These are phyloP conservation scores for Linum usitatissimum DNA, from an alignment of 345 rosid species.

Conservation along the genomic window DNA sequence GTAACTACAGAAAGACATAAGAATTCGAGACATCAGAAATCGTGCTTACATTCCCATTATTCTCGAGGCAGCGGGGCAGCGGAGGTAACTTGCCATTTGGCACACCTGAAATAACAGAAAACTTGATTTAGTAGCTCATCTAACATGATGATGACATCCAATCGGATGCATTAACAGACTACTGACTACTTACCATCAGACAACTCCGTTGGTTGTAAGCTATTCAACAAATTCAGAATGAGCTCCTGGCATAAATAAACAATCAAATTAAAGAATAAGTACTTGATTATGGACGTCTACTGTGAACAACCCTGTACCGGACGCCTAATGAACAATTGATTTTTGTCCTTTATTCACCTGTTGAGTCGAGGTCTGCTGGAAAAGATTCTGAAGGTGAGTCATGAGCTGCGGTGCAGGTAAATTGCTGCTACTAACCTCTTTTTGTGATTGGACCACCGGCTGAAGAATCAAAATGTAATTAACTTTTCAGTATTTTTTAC, in stretches of 20 bases:
- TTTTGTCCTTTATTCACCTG: slow-evolving; percentile 40
- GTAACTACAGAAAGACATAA: not conserved
- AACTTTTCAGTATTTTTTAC: not conserved
- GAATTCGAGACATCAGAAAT: slow-evolving; percentile 1
- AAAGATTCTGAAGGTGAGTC: slow-evolving; percentile 81
- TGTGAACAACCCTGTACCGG: not conserved
- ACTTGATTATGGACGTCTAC: not conserved
- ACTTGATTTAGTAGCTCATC: slow-evolving; percentile 4
- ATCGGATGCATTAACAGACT: slow-evolving; percentile 6
- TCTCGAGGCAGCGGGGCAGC: slow-evolving; percentile 53
- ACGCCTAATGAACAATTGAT: not conserved
- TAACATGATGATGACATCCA: slow-evolving; percentile 6
- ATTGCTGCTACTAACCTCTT: slow-evolving; percentile 37
- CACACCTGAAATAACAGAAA: slow-evolving; percentile 34
- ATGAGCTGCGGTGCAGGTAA: slow-evolving; percentile 34
- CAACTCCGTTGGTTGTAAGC: slow-evolving; percentile 53
- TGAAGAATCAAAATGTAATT: slow-evolving; percentile 20
- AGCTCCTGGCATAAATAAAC: slow-evolving; percentile 52
- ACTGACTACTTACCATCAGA: slow-evolving; percentile 66
- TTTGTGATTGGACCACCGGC: slow-evolving; percentile 45
- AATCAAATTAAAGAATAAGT: slow-evolving; percentile 10
- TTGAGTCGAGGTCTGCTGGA: slow-evolving; percentile 79
- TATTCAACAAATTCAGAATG: slow-evolving; percentile 49
- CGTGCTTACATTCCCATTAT: slow-evolving; percentile 57
- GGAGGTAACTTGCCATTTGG: slow-evolving; percentile 87